Evolutionary conservation across 352 stramenopile species (phyloP).

Genomic region (Phytophthora citricola): DNA sequence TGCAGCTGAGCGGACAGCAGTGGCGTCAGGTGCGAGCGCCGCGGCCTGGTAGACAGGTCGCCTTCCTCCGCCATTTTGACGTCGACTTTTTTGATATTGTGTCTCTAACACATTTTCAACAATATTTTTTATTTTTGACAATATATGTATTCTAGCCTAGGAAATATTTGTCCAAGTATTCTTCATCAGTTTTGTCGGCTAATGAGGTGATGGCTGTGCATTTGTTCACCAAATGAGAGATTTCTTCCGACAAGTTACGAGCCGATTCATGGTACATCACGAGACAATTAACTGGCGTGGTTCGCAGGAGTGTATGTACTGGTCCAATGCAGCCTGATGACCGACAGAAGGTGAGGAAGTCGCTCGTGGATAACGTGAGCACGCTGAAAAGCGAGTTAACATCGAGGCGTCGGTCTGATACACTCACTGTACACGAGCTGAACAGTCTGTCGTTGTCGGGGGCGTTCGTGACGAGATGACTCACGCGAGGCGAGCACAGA

Average conservation of each 20-base stretch:
- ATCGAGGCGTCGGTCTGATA: too few relatives aligned
- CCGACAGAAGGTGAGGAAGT: neutral
- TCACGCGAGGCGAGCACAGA: neutral
- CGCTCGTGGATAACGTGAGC: neutral
- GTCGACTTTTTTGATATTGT: neutral
- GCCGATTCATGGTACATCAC: neutral
- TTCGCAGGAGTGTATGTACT: neutral
- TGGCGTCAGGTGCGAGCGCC: conserved; percentile 27
- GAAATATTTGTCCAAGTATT: neutral
- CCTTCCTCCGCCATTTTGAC: neutral
- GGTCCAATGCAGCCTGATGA: neutral
- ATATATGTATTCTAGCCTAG: neutral
- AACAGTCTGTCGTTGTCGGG: neutral
- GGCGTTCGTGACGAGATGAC: neutral
- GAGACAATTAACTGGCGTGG: neutral
- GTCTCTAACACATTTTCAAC: too few relatives aligned
- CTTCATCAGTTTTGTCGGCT: neutral
- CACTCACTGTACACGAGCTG: neutral
- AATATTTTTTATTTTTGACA: too few relatives aligned
- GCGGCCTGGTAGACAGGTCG: neutral
- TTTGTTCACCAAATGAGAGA: neutral
- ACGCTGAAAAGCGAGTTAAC: neutral
- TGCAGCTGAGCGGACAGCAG: conserved; percentile 26
- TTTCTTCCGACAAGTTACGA: neutral
- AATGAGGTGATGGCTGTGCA: neutral